These are phyloP conservation scores for Lotmaria passim DNA, from an alignment of 208 protist species.

Conservation along the genomic window DNA sequence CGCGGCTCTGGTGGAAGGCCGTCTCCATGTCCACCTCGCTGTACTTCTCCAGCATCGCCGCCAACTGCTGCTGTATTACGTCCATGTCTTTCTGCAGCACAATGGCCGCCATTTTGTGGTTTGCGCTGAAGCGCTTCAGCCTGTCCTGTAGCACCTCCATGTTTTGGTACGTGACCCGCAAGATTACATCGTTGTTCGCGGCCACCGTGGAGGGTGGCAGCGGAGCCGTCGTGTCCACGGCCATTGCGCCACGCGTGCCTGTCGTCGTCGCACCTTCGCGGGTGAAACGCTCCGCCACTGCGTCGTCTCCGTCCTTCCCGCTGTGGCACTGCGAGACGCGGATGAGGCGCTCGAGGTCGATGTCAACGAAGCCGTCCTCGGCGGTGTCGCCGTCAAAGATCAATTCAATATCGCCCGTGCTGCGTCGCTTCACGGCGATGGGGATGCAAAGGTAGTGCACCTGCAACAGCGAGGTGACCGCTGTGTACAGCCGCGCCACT, in stretches of 20 bases:
- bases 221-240: neutral
- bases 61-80: slow-evolving; percentile 71
- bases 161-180: slow-evolving; percentile 69
- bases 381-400: slow-evolving; percentile 60
- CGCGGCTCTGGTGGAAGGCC: slow-evolving; percentile 60
- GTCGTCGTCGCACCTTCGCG: slow-evolving; percentile 18
- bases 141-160: slow-evolving; percentile 60
- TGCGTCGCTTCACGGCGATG: slow-evolving; percentile 29
- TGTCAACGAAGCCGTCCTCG: slow-evolving; percentile 64
- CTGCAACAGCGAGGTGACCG: slow-evolving; percentile 66
- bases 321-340: slow-evolving; percentile 34
- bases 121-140: slow-evolving; percentile 72
- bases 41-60: slow-evolving; percentile 78
- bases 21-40: slow-evolving; percentile 69
- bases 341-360: slow-evolving; percentile 66
- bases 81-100: slow-evolving; percentile 84
- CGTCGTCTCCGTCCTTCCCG: neutral
- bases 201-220: slow-evolving; percentile 22
- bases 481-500: slow-evolving; percentile 61
- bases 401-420: slow-evolving; percentile 57
- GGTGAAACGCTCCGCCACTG: neutral
- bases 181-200: slow-evolving; percentile 62
- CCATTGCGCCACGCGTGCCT: too few relatives aligned
- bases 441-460: slow-evolving; percentile 86
- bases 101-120: slow-evolving; percentile 85